phyloP scores from a whole-genome alignment of 495 filamentous ascomycete species.

The Trichoderma erinaceum region DNA sequence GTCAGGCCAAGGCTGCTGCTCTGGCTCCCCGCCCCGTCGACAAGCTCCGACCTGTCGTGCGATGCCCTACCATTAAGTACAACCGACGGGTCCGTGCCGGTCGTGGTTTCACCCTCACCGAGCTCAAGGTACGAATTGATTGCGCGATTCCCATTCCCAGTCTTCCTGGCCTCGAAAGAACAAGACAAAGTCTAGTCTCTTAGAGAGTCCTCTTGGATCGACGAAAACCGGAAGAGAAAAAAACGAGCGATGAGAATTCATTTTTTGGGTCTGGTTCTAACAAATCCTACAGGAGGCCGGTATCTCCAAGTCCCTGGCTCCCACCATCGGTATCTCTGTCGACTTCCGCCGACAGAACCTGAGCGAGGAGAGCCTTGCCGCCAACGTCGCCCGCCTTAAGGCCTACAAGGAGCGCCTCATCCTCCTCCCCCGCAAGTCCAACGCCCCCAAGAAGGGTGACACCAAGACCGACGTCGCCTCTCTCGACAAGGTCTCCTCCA shows the following conservation, averaged over 20 bases:
- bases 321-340: constrained; percentile 93
- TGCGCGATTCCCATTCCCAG: background rate
- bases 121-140: constrained; percentile 77
- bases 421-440: constrained; percentile 92
- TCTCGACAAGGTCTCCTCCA: constrained; percentile 59
- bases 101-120: constrained; percentile 91
- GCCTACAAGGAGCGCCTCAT: constrained; percentile 92
- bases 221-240: background rate
- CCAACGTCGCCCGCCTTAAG: constrained; percentile 93
- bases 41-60: constrained; percentile 90
- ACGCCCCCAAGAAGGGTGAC: constrained; percentile 86
- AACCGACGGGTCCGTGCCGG: constrained; percentile 96
- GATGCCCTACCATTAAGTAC: constrained; percentile 89
- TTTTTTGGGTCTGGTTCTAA: constrained; percentile 20
- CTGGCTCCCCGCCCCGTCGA: constrained; percentile 95
- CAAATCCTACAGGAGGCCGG: constrained; percentile 68
- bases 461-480: constrained; percentile 79
- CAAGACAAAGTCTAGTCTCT: background rate
- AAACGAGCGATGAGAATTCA: background rate
- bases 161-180: background rate
- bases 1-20: constrained; percentile 83
- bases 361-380: constrained; percentile 82
- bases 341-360: constrained; percentile 95
- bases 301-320: constrained; percentile 88
- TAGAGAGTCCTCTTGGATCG: constrained; percentile 19